These are phyloP conservation scores for Candida boleticola DNA, from an alignment of 805 yeast species.

Conservation along the genomic window DNA sequence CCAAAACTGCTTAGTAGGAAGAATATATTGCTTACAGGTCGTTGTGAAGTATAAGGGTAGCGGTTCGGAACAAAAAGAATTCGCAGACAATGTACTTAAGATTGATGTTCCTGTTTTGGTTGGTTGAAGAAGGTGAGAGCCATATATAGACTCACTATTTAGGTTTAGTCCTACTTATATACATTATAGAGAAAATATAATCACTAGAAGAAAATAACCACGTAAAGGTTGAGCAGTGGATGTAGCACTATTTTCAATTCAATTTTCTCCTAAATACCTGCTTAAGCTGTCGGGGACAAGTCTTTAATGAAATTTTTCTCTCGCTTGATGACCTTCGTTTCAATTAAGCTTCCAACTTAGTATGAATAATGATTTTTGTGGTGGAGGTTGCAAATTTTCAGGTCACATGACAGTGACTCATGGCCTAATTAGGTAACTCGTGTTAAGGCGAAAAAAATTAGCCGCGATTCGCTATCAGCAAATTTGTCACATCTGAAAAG, in stretches of 20 bases:
- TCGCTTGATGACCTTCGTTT: too few species aligned
- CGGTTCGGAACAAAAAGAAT: slow-evolving; percentile 33
- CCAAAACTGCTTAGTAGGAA: slow-evolving; percentile 60
- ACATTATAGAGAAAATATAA: too few species aligned
- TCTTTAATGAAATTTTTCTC: too few species aligned
- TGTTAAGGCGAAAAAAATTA: slow-evolving; percentile 15
- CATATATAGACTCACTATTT: too few species aligned
- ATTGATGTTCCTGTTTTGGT: slow-evolving; percentile 38
- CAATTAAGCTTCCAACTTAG: too few species aligned
- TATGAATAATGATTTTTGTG: too few species aligned
- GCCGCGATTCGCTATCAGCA: slow-evolving; percentile 37
- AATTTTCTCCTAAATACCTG: too few species aligned
- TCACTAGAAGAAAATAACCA: too few species aligned
- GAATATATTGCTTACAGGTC: slow-evolving; percentile 54
- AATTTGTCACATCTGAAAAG: slow-evolving; percentile 8
- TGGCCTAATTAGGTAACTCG: slow-evolving; percentile 24
- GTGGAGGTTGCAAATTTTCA: background rate
- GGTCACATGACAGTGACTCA: slow-evolving; percentile 16
- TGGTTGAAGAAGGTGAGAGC: slow-evolving; percentile 27
- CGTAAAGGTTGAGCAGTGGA: too few species aligned
- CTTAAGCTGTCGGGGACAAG: too few species aligned
- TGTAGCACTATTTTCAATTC: too few species aligned
- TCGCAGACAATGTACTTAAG: slow-evolving; percentile 28
- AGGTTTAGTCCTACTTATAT: too few species aligned
- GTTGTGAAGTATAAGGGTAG: slow-evolving; percentile 42